These are phyloP conservation scores for Malassezia brasiliensis DNA, from an alignment of 1,284 basidiomycete species.

Conservation along the genomic window DNA sequence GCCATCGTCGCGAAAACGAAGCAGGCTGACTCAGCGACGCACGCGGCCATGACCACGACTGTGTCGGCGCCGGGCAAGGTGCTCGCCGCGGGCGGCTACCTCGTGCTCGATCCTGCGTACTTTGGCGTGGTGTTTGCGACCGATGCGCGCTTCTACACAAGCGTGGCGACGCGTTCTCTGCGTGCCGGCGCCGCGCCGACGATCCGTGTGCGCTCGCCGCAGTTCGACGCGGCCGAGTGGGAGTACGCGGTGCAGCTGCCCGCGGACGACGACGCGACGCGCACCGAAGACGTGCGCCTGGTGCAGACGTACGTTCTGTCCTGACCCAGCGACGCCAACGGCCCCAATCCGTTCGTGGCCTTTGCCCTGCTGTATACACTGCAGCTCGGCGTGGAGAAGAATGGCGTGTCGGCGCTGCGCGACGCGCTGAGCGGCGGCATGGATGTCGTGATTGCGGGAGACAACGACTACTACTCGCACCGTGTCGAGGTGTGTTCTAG, in stretches of 20 bases:
- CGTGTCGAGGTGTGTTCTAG: constrained; percentile 59
- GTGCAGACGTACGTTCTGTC: background rate
- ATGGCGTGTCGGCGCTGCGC: constrained; percentile 14
- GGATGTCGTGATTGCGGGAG: constrained; percentile 72
- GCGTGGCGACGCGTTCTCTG: constrained; percentile 29
- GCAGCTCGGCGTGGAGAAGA: constrained; percentile 54
- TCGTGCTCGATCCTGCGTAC: constrained; percentile 46
- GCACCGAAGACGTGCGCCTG: background rate
- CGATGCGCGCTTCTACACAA: constrained; percentile 81
- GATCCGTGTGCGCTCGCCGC: constrained; percentile 74
- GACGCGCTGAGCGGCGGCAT: constrained; percentile 49
- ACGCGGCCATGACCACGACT: constrained; percentile 49
- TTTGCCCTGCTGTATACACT: constrained; percentile 71
- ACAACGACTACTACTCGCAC: constrained; percentile 98
- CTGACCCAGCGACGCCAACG: constrained; percentile 1
- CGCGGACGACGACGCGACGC: background rate
- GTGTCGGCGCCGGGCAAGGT: constrained; percentile 93
- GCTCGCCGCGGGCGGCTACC: constrained; percentile 55
- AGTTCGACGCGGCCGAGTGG: constrained; percentile 76
- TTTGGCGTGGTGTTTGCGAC: constrained; percentile 57
- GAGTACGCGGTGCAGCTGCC: constrained; percentile 51
- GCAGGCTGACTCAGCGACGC: background rate
- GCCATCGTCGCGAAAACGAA: background rate
- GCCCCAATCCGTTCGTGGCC: constrained; percentile 80
- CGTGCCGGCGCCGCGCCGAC: background rate